Percentiles rank a stretch among this genome's conserved stretches.
Evolutionary conservation across 139 green algal genomes (phyloP).

Genomic region (Chlamydomonas urium): DNA sequence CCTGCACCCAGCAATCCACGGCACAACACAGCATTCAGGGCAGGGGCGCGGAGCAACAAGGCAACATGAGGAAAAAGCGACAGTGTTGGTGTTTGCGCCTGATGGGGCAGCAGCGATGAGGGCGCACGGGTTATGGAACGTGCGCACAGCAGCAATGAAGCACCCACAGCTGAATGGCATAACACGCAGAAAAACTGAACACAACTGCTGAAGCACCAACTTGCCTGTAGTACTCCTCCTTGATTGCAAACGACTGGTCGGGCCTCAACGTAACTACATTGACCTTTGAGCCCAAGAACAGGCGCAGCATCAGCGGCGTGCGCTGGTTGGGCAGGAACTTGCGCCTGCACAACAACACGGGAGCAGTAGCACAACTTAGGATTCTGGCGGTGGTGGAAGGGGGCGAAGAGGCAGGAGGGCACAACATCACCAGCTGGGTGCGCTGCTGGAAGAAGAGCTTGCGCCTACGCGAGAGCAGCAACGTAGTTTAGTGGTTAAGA

Average conservation of each 20-base stretch:
- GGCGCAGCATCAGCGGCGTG: conserved; percentile 52
- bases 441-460: background rate
- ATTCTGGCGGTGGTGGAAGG: background rate
- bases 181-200: too few relatives aligned
- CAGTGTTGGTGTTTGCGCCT: too few relatives aligned
- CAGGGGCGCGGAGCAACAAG: too few relatives aligned
- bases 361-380: background rate
- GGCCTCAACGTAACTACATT: conserved; percentile 52
- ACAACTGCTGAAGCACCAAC: background rate
- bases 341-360: conserved; percentile 24
- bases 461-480: background rate
- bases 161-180: background rate
- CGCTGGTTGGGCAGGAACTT: conserved; percentile 51
- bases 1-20: background rate
- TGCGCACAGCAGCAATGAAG: background rate
- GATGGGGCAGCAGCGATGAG: too few relatives aligned
- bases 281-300: conserved; percentile 58
- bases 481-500: too few relatives aligned
- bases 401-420: background rate
- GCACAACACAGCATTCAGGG: conserved; percentile 2
- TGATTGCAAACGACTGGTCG: conserved; percentile 61
- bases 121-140: background rate
- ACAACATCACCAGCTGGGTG: background rate
- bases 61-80: too few relatives aligned
- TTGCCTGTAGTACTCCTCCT: conserved; percentile 85